Base-by-base conservation (phyloP, 305 asterid species). In the Fraxinus xanthoxyloides region DNA sequence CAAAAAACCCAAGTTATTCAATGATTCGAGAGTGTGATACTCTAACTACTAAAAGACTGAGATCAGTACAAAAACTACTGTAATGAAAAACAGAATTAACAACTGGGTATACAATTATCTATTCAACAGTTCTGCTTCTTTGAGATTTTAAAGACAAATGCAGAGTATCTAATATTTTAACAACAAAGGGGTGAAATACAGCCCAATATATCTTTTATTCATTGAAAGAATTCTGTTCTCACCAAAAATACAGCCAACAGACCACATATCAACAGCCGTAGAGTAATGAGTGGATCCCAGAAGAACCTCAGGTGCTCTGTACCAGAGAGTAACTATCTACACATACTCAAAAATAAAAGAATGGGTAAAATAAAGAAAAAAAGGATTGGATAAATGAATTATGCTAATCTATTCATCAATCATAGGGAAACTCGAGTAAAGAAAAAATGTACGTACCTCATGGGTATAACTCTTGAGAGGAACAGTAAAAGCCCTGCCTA, bases 401-500 rank as follows among this genome's bases (percentile, higher is more conserved):
- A 70, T 13, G 1, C 10, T 61, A 61, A 21, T 61, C 70, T 61
- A 61, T 21, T 9, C 8, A 54, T 15, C 17, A 48, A 24, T 24
- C 61, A 76, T 51, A 23, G 24, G 32, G 6, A 21, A 24, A 9
- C 72, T 8, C 1, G 72, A 23, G 7, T 21, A 24, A 70, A 75
- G 35, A 79, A 3, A 12, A 77, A 65, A 59, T 2, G 1, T 79
- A 17, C 15, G 79, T 31, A 91, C 97, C 95, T 95, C 99, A n/a
- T 95, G 99, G 54, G 99, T 95, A 84, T 95, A 95, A 89, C 97
- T 95, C 90, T 95, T 95, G 54, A 95, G 90, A 4, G 99, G 99
- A 7, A 95, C 98, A 1, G 98, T 95, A 81, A 94, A 95, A 0
- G 98, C 92, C 92, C 99, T 89, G 35, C 98, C 98, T 10, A 95